Percentiles rank a stretch among this genome's conserved stretches.
Evolutionary conservation across 768 basidiomycete species (phyloP).

Genomic region (Tephrocybe rancida): DNA sequence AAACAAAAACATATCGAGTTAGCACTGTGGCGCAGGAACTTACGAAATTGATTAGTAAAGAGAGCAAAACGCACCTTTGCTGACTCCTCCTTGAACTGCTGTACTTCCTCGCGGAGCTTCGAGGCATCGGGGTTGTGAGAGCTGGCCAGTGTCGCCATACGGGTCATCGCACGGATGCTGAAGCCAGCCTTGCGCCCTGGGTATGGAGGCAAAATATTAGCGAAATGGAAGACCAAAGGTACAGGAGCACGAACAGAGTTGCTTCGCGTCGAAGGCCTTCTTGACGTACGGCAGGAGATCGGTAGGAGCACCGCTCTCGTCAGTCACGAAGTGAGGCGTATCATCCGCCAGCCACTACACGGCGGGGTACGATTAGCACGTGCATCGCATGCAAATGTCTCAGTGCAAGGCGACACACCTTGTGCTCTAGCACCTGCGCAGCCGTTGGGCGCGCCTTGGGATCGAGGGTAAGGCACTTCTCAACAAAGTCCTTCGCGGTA

Average conservation of each 20-base stretch:
- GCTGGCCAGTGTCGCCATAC: constrained; percentile 66
- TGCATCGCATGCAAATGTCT: not conserved
- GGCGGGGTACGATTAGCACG: too few relatives aligned
- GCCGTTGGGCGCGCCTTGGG: constrained; percentile 82
- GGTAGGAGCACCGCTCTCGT: constrained; percentile 58
- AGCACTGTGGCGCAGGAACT: not conserved
- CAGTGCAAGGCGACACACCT: constrained; percentile 31
- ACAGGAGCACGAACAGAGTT: constrained; percentile 63
- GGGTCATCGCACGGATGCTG: constrained; percentile 83
- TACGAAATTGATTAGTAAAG: too few relatives aligned
- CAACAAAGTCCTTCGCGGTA: constrained; percentile 84
- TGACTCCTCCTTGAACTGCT: constrained; percentile 79
- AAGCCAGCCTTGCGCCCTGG: constrained; percentile 88
- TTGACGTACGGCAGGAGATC: constrained; percentile 90
- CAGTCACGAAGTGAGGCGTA: constrained; percentile 70
- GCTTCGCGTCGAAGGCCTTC: constrained; percentile 87
- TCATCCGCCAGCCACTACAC: constrained; percentile 71
- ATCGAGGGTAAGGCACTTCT: constrained; percentile 82
- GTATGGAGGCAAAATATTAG: constrained; percentile 8
- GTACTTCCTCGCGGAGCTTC: constrained; percentile 59
- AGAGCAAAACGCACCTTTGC: constrained; percentile 42
- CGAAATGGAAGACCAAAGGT: constrained; percentile 1
- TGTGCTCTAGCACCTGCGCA: constrained; percentile 68
- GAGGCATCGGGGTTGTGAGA: constrained; percentile 40
- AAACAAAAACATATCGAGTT: not conserved